Evolutionary conservation across 2,329 filamentous ascomycete genomes (phyloP).

Genomic region (Xylaria sp.): DNA sequence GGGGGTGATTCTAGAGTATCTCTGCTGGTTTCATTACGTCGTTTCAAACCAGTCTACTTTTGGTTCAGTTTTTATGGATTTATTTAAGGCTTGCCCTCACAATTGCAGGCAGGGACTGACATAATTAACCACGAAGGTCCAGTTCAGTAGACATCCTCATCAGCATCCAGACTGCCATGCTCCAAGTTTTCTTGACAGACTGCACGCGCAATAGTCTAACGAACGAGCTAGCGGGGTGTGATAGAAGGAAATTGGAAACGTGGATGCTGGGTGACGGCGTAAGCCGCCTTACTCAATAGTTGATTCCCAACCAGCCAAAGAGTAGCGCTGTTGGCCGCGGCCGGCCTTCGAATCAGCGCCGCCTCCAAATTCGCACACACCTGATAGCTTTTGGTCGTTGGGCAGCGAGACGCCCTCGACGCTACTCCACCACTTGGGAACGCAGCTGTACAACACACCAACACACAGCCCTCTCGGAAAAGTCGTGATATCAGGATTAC

Average conservation of each 20-base stretch:
- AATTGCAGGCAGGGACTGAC: conserved; percentile 11
- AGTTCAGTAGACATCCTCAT: conserved; percentile 1
- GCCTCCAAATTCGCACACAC: conserved; percentile 44
- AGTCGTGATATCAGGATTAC: conserved; percentile 45
- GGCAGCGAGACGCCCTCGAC: conserved; percentile 60
- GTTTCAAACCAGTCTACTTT: conserved; percentile 23
- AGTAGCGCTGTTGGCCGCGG: conserved; percentile 45
- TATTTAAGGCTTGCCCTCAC: not conserved
- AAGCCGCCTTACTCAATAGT: conserved; percentile 44
- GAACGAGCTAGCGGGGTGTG: conserved; percentile 23
- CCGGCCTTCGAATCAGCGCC: conserved; percentile 46
- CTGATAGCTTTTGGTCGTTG: conserved; percentile 58
- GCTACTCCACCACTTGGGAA: conserved; percentile 51
- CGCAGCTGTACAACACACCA: conserved; percentile 62
- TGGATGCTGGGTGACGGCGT: conserved; percentile 40
- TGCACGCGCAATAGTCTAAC: conserved; percentile 9
- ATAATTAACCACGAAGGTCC: conserved; percentile 8
- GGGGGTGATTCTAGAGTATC: conserved; percentile 18
- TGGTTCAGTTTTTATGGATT: not conserved
- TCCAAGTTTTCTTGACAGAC: conserved; percentile 3
- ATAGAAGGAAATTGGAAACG: conserved; percentile 38
- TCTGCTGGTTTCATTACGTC: conserved; percentile 11
- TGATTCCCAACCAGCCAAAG: conserved; percentile 46
- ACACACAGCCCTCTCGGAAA: conserved; percentile 50
- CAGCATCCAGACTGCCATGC: not conserved